A percentile compares a stretch with the other conserved stretches of the same genome.
Conservation (phyloP, 495 filamentous ascomycete genomes). For the Neurospora africana region DNA sequence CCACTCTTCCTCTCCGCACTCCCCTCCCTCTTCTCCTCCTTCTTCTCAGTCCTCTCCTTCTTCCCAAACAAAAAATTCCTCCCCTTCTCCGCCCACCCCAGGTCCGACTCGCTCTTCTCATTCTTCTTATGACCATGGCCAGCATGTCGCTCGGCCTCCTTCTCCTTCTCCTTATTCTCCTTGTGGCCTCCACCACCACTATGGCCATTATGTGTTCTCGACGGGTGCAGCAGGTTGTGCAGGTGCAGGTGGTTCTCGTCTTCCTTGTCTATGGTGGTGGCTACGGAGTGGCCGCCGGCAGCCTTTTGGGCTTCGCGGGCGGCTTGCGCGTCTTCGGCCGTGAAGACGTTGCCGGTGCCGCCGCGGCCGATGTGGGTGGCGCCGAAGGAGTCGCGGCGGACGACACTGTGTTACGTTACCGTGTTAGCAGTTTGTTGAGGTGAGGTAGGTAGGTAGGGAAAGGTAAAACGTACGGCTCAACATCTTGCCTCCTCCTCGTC, state of each 20-base stretch:
- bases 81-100: conserved; percentile 41
- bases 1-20: background rate
- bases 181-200: background rate
- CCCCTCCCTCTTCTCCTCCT: background rate
- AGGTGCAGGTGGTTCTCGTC: conserved; percentile 1
- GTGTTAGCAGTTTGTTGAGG: conserved; percentile 5
- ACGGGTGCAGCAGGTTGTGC: background rate
- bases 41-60: conserved; percentile 22
- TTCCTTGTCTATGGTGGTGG: background rate
- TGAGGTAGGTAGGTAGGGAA: background rate
- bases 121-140: conserved; percentile 12
- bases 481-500: conserved; percentile 73
- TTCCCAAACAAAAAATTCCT: conserved; percentile 43
- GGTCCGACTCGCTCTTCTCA: conserved; percentile 32
- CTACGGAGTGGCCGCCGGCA: conserved; percentile 1
- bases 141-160: conserved; percentile 4
- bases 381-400: conserved; percentile 27
- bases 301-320: conserved; percentile 28
- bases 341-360: conserved; percentile 47
- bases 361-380: conserved; percentile 42
- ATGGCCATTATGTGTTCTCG: background rate
- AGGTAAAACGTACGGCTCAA: conserved; percentile 42
- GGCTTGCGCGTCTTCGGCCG: conserved; percentile 25
- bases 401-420: conserved; percentile 18
- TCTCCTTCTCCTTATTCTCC: conserved; percentile 3